Base-by-base conservation (phyloP, 164 flowering plant genomes). In the Sextonia rubra region DNA sequence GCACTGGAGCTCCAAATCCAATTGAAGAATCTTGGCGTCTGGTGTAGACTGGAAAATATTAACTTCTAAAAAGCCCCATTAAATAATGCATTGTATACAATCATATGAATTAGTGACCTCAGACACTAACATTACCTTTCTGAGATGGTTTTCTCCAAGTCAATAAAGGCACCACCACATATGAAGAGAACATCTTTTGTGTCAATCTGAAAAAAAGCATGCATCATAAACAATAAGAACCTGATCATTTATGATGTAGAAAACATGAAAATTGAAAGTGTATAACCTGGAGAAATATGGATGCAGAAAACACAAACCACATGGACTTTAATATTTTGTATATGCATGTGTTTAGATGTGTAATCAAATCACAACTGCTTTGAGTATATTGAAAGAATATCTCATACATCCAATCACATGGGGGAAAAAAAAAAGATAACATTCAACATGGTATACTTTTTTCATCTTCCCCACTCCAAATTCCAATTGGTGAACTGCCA, bases 1-100 rank as follows among this genome's bases (percentile, higher is more conserved):
- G 96, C 14, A 94, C 91, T 8, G 97, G 97, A 47, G 97, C 95
- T 70, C 99, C 96, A 83, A 94, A 92, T 2, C 99, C 99, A 77
- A 94, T 91, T 47, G 99, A 94, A 69, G 99, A 91, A 83, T 92
- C 99, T 62, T 91, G 97, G 24, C 97, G 97, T 77, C 99, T 94
- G 82, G 12, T 70, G 75, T 17, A 67, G 32, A 73, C n/a, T 1
- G 14, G 69, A 56, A 74, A 63, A 74, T 6, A 17, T 75, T 68
- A 70, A 71, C 69, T 65, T 75, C 62, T 22, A 72, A n/a, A 63
- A 52, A 23, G 22, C 32, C 24, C 44, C 52, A 32, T 56, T 18
- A 37, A 23, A 26, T 23, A 15, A 66, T 3, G 12, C n/a, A 25
- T 3, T 58, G 24, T 27, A 55, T 22, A 14, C 47, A n/a, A 66